Conservation (phyloP, 345 rosid species). For the Mallotus nudiflorus region DNA sequence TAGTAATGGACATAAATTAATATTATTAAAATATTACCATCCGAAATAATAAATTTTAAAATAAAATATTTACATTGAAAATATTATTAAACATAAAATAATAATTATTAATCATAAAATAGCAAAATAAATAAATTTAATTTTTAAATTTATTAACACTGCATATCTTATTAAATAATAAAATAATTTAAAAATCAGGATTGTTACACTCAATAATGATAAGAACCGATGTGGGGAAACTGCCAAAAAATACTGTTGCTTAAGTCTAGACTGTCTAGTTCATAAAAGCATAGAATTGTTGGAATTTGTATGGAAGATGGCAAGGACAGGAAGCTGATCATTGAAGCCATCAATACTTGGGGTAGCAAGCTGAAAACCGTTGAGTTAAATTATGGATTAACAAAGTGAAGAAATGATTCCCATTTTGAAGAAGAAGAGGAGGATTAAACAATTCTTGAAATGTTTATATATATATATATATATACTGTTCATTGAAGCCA, state of each 20-base stretch:
- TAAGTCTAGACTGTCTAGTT: slow-evolving; percentile 44
- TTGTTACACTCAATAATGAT: too few relatives aligned
- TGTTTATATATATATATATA: background rate
- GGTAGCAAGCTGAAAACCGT: slow-evolving; percentile 34
- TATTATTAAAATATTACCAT: too few relatives aligned
- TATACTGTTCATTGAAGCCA: too few relatives aligned
- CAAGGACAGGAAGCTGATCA: slow-evolving; percentile 47
- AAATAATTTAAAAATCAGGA: too few relatives aligned
- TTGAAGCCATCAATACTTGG: slow-evolving; percentile 41
- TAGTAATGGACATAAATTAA: too few relatives aligned
- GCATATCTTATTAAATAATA: too few relatives aligned
- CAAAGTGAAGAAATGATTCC: slow-evolving; percentile 8
- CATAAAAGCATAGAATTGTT: slow-evolving; percentile 39
- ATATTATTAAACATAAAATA: too few relatives aligned
- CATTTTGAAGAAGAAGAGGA: slow-evolving; percentile 13
- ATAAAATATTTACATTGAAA: too few relatives aligned
- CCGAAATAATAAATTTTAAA: too few relatives aligned
- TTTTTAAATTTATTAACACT: too few relatives aligned
- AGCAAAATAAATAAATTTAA: too few relatives aligned
- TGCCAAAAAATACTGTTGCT: slow-evolving; percentile 42
- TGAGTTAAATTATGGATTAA: slow-evolving; percentile 14
- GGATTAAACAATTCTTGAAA: background rate
- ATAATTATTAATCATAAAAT: too few relatives aligned
- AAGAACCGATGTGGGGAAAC: slow-evolving; percentile 32
- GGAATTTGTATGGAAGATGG: slow-evolving; percentile 55